Conservation (phyloP, 2,329 filamentous ascomycete species). For the Zasmidium citrigriseum region DNA sequence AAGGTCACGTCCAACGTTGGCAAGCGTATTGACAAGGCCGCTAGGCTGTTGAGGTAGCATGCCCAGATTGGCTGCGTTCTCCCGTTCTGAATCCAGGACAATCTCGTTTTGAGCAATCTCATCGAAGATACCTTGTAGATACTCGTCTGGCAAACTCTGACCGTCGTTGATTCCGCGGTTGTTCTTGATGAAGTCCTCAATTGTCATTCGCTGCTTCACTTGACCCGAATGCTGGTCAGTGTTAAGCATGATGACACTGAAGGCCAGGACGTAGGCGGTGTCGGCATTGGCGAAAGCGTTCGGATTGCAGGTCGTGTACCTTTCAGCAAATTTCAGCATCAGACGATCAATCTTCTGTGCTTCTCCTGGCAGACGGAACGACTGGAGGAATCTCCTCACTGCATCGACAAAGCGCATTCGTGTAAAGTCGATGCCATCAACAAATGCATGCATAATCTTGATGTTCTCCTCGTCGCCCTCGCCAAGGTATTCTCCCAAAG, state of each 20-base stretch:
- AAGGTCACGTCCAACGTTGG: conserved; percentile 86
- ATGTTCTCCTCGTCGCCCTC: conserved; percentile 93
- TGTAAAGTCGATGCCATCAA: conserved; percentile 90
- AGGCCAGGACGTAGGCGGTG: conserved; percentile 92
- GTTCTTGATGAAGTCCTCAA: conserved; percentile 98
- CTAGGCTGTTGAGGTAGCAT: conserved; percentile 55
- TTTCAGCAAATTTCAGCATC: conserved; percentile 98
- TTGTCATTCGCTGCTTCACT: conserved; percentile 85
- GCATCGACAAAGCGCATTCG: conserved; percentile 92
- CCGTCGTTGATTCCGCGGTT: conserved; percentile 98
- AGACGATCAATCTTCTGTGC: conserved; percentile 99
- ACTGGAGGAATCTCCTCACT: conserved; percentile 85
- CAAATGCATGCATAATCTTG: conserved; percentile 97
- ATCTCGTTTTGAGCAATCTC: conserved; percentile 93
- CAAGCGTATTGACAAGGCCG: conserved; percentile 64
- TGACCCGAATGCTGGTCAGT: conserved; percentile 93
- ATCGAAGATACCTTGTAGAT: conserved; percentile 84
- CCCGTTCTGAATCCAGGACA: conserved; percentile 87
- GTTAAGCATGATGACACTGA: conserved; percentile 96
- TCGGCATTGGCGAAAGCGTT: conserved; percentile 98
- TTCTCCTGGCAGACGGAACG: conserved; percentile 91
- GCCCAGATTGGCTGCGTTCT: conserved; percentile 80
- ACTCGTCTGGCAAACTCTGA: conserved; percentile 88
- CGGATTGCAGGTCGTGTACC: conserved; percentile 91
- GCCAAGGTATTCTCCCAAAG: conserved; percentile 90